phyloP scores from a whole-genome alignment of 805 yeast species.

The Starmerella powellii region DNA sequence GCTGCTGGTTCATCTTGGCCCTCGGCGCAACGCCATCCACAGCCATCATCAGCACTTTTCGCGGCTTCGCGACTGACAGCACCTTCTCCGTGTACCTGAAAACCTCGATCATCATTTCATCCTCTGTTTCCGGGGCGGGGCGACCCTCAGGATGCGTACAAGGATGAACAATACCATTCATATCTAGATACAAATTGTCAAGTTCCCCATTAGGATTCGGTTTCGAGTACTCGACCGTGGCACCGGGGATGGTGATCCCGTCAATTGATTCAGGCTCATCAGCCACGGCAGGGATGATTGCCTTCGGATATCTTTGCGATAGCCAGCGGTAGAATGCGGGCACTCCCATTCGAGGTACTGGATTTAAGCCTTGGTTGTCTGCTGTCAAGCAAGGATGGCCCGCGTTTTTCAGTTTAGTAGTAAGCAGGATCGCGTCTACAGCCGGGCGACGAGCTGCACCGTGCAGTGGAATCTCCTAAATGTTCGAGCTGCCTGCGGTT shows the following conservation, averaged over 20 bases:
- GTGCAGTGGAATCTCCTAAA: too few relatives aligned
- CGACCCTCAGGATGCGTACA: conserved; percentile 96
- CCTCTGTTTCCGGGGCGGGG: conserved; percentile 93
- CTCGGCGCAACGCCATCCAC: conserved; percentile 99
- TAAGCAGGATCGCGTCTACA: too few relatives aligned
- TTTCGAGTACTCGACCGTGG: conserved; percentile 39
- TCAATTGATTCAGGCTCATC: conserved; percentile 42
- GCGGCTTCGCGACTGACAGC: conserved; percentile 83
- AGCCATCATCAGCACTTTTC: conserved; percentile 85
- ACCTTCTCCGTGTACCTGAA: conserved; percentile 89
- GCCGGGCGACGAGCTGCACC: too few relatives aligned
- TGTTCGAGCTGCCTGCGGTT: conserved; percentile 13
- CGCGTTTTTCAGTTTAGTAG: too few relatives aligned
- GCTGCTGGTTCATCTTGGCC: conserved; percentile 95
- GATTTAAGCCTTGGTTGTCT: too few relatives aligned
- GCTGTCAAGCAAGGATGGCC: too few relatives aligned
- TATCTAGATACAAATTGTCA: conserved; percentile 85
- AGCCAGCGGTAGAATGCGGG: conserved; percentile 98
- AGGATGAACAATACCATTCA: conserved; percentile 99
- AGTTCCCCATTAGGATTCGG: conserved; percentile 93
- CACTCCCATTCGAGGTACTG: conserved; percentile 61
- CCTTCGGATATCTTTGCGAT: conserved; percentile 84
- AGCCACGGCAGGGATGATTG: conserved; percentile 79
- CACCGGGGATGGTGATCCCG: conserved; percentile 50
- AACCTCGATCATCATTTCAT: conserved; percentile 89